Base-by-base conservation (phyloP, 2,329 filamentous ascomycete species). In the Penicillium frequentans region DNA sequence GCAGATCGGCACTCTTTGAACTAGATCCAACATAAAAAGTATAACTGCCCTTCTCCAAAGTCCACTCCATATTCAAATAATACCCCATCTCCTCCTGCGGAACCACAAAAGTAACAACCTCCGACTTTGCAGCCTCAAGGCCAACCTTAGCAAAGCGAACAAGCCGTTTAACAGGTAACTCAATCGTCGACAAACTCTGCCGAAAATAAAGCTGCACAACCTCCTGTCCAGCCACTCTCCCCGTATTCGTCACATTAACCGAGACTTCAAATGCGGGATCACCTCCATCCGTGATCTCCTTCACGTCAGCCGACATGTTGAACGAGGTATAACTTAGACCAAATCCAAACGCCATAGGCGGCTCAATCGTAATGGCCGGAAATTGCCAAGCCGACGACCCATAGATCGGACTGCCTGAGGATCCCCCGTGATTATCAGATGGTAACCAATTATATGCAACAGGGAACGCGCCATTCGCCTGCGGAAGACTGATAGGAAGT, bases 391-490 rank as follows among this genome's bases (percentile, higher is more conserved):
- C 21, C 1, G 48, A 13, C 1, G 48, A 50, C 16, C 48, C 48
- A 42, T 50, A 42, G 19, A 50, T 50, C 8, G 29, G n/a, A n/a
- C 23, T 31, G 2, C 48, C 48, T 2, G n/a, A 24, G 4, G 2
- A 19, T n/a, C 48, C 33, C n/a, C 48, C 48, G 14, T 37, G 21
- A 5, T 50, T 50, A 39, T 50, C 48, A 5, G 48, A 50, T 19
- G 48, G 48, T 26, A 50, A 9, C 48, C 48, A 50, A 13, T 50
- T 50, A 50, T 50, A 50, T 14, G 48, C 48, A 14, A 50, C 33
- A 6, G 48, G 48, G 14, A 50, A 50, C 3, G 48, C 48, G 11
- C 48, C 48, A 39, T 50, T 50, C 3, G 48, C 48, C 48, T 50
- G 48, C 9, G 48, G 48, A 14, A 50, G 13, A 29, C 48, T 50